Base-by-base conservation (phyloP, 176 grass and related monocot genomes). In the Rhynchospora tenuis region DNA sequence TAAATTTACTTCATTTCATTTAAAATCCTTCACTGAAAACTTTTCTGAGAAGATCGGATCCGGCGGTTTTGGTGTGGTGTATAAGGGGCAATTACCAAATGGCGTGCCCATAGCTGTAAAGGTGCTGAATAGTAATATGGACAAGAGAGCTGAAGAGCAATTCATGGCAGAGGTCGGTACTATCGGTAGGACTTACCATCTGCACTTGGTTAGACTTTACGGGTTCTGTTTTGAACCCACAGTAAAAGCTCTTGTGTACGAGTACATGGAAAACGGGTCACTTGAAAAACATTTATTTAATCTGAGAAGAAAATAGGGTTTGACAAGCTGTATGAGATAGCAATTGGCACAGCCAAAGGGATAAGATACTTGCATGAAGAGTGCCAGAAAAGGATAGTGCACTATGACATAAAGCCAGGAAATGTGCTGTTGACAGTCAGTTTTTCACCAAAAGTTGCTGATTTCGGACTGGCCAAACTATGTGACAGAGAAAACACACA, bases 361-460 rank as follows among this genome's bases (percentile, higher is more conserved):
- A 64, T 94, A 50, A 51, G 90, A 73, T 94, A 94, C 52, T 79
- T 92, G 8, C 88, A 95, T 55, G 90, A 95, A 68, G 93, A 92
- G 86, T 95, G 93, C 64, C 45, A 80, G 48, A 84, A 89, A 3
- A 52, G 81, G 79, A 95, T 95, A 48, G 63, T 92, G 16, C 93
- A 95, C 86, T 90, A 90, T 63, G 93, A 95, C 76, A 95, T 90
- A 80, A 95, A 95, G 73, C 93, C 93, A 0, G 93, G n/a, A 44
- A 95, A 95, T 83, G 85, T 95, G 11, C 84, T 95, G 6, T 78
- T 95, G 62, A 66, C 46, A 1, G 86, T 72, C 7, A 78, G 84
- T 24, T 83, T 73, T 57, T 44, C 54, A 4, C 90, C 93, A 0
- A 96, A 96, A 80, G 88, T 96, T 22, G 80, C 93, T 3, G 90